Evolutionary conservation across 2,329 filamentous ascomycete genomes (phyloP).

Genomic region (Ophiocordyceps sinensis): DNA sequence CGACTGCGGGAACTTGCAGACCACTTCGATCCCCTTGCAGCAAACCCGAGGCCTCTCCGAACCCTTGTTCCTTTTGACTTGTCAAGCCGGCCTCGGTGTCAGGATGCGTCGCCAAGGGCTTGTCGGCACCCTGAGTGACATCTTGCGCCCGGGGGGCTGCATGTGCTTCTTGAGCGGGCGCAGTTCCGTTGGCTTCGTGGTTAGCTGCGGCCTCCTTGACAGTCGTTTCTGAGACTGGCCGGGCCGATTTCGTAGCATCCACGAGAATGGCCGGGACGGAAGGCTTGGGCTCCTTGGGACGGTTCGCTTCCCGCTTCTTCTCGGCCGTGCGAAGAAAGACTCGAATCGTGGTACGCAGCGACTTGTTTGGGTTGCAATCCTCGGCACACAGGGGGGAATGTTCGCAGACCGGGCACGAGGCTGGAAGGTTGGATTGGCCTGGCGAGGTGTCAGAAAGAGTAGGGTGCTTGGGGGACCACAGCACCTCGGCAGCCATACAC

Average conservation of each 20-base stretch:
- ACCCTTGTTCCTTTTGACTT: neutral
- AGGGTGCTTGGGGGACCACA: neutral
- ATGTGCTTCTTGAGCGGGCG: neutral
- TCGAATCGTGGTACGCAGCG: constrained; percentile 79
- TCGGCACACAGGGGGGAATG: constrained; percentile 77
- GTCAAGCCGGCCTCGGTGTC: neutral
- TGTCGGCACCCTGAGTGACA: constrained; percentile 1
- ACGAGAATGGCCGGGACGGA: constrained; percentile 25
- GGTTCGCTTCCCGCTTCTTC: constrained; percentile 65
- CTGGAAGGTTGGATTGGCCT: constrained; percentile 64
- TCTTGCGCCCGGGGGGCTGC: neutral
- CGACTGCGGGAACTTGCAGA: neutral
- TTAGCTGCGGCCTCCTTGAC: constrained; percentile 7
- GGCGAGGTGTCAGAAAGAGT: neutral
- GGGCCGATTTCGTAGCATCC: constrained; percentile 22
- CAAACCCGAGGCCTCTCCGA: neutral
- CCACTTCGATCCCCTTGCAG: neutral
- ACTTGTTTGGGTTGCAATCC: constrained; percentile 79
- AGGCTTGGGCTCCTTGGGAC: constrained; percentile 32
- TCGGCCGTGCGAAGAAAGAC: constrained; percentile 84
- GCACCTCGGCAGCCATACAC: constrained; percentile 38
- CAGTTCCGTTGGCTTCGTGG: neutral
- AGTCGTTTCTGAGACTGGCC: constrained; percentile 11
- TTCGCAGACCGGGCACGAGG: constrained; percentile 82
- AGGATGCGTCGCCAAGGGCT: constrained; percentile 1